Evolutionary conservation across 208 protist species (phyloP), one percentile per base, ranked within the genome.

Genomic region (Trypanosoma mega): DNA sequence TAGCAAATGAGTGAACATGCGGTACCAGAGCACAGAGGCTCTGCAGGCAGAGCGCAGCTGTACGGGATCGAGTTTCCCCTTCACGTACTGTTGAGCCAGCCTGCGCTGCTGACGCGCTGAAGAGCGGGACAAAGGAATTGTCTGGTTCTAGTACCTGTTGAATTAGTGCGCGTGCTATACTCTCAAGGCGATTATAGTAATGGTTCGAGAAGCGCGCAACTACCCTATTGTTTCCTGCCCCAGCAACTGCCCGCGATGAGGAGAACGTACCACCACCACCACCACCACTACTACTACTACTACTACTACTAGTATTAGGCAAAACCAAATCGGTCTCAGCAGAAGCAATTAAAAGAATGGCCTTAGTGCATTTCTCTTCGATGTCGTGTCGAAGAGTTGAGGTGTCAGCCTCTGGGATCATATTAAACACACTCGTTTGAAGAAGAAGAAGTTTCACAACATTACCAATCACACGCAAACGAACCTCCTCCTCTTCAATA

Each of bases 371-470:
- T 14, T 58, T 41, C 30, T 72, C 57, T 18, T 54, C 49, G 23
- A 72, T 59, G 30, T 55, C 48, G 23, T 65, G 65, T 21, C 34
- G 65, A 51, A 63, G 56, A 23, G 29, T 45, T 2, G 29, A 12
- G n/a, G 47, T 33, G 9, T 30, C 5, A 7, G 24, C 23, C n/a
- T 33, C 26, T 5, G 2, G 51, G 18, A 55, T 63, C 12, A 43
- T 39, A 41, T 71, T 82, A 53, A 91, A 76, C 27, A 90, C 72
- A 71, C 87, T 90, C 21, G 71, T 87, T 7, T 82, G 87, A 34
- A 87, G 68, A 33, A 94, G 62, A 24, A 94, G 78, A 31, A 94
- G 83, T 46, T 86, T 86, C 29, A 91, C 65, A 59, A 94, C 83
- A 68, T 94, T 90, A n/a, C 68, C 23, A 39, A 74, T 75, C 36